Base-by-base conservation (phyloP, 768 basidiomycete genomes). In the Xerocomus potaroensis region DNA sequence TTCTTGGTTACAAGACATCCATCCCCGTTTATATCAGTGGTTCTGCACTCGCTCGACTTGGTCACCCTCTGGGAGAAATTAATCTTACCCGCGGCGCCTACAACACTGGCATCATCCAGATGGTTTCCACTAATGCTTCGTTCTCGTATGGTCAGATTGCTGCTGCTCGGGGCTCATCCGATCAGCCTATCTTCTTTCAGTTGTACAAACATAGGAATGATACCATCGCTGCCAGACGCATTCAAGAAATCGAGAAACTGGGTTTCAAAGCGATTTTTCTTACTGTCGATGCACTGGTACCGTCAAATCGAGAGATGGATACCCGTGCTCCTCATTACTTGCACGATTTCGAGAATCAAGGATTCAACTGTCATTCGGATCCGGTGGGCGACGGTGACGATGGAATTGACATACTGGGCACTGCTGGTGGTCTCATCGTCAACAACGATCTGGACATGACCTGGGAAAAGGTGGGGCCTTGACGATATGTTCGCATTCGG, bases 261-360 rank as follows among this genome's bases (percentile, higher is more conserved):
- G 90, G 91, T 0, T 94, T 87, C 66, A 90, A 84, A 39, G 91
- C 88, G 1, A 87, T 97, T 48, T 91, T 91, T 63, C 72, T 97
- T 45, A 96, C 93, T 2, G 92, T 95, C 3, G 93, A 97, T 66
- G 87, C 90, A 0, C 73, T 89, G n/a, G 80, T 86, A 32, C 73
- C 84, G 2, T 85, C 88, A 8, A 92, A 91, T 55, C 76, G 91
- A 37, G 89, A 91, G 64, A 69, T 75, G 45, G 89, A 91, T 57
- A 79, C 80, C 33, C 76, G 79, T 45, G 78, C 75, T 48, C 77
- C 80, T 10, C 84, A 72, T 59, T 71, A 69, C 43, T 47, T 75
- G 18, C 83, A 81, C 56, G 84, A 77, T 33, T 67, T 77, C 44
- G 81, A 84, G 59, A 67, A 60, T 31, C 47, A 54, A 41, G 73